Percentiles rank a stretch among this genome's conserved stretches.
Evolutionary conservation across 2,329 filamentous ascomycete genomes (phyloP).

Genomic region (Macrophomina pseudophaseolina): DNA sequence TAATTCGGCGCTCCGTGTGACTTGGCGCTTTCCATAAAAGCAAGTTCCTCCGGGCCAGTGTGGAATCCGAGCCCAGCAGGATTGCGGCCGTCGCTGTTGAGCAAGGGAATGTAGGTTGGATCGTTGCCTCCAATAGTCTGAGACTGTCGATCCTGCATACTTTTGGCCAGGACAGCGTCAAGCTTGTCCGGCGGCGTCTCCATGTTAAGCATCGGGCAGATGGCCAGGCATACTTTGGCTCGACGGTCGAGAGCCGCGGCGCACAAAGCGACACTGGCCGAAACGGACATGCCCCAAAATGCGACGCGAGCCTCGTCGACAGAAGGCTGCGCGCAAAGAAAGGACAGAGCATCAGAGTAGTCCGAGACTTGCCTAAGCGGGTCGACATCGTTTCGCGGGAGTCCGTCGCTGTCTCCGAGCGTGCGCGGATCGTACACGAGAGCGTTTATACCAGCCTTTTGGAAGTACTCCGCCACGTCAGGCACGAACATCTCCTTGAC

Average conservation of each 20-base stretch:
- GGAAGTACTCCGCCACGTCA: slow-evolving; percentile 41
- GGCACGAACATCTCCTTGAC: slow-evolving; percentile 42
- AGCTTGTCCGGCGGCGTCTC: slow-evolving; percentile 27
- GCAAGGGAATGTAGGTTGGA: slow-evolving; percentile 44
- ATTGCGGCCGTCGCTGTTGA: slow-evolving; percentile 46
- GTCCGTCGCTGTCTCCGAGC: slow-evolving; percentile 46
- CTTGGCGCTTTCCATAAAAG: neutral
- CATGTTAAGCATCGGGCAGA: slow-evolving; percentile 33
- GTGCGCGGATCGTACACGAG: slow-evolving; percentile 46
- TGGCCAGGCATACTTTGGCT: slow-evolving; percentile 34
- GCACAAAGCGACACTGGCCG: slow-evolving; percentile 34
- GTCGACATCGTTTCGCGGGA: slow-evolving; percentile 46
- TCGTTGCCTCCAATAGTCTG: slow-evolving; percentile 44
- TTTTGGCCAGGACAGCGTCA: slow-evolving; percentile 36
- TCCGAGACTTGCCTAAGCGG: slow-evolving; percentile 42
- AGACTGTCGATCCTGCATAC: slow-evolving; percentile 47
- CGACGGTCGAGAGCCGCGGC: slow-evolving; percentile 42
- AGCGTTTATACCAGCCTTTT: slow-evolving; percentile 42
- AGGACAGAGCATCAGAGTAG: slow-evolving; percentile 45
- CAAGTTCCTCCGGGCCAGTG: neutral
- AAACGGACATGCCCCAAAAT: slow-evolving; percentile 47
- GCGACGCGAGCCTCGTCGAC: slow-evolving; percentile 40
- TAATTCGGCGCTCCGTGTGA: slow-evolving; percentile 16
- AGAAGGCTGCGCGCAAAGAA: slow-evolving; percentile 32
- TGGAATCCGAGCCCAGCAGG: slow-evolving; percentile 36